Percentiles rank a stretch among this genome's conserved stretches.
Evolutionary conservation across 768 basidiomycete species (phyloP).

Genomic region (Leccinum rimulosum): DNA sequence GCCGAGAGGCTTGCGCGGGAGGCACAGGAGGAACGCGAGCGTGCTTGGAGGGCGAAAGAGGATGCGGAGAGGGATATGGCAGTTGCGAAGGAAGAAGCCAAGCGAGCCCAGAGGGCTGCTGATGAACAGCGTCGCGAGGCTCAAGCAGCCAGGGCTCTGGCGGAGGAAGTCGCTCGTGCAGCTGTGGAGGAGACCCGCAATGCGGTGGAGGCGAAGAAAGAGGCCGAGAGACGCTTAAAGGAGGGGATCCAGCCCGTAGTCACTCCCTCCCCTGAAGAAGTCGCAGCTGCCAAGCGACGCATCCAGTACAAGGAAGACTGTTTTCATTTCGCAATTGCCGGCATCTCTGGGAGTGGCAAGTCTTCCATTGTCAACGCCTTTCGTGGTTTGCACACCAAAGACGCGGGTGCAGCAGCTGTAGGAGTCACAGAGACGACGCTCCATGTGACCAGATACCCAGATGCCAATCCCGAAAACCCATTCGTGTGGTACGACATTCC

Average conservation of each 20-base stretch:
- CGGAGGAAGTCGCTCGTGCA: not conserved
- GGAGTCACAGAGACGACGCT: conserved; percentile 32
- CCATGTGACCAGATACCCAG: conserved; percentile 23
- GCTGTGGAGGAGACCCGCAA: not conserved
- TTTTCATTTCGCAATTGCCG: conserved; percentile 35
- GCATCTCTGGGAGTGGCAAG: conserved; percentile 34
- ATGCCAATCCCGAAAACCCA: conserved; percentile 16
- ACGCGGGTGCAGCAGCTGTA: conserved; percentile 26
- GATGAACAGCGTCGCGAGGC: not conserved
- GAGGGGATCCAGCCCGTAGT: conserved; percentile 28
- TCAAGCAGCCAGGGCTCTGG: not conserved
- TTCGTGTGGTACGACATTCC: conserved; percentile 38
- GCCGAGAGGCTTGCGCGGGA: conserved; percentile 1
- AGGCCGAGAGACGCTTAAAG: conserved; percentile 19
- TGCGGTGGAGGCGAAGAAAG: conserved; percentile 8
- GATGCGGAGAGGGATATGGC: conserved; percentile 6
- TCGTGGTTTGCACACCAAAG: conserved; percentile 26
- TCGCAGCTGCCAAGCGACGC: conserved; percentile 12
- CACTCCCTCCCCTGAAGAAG: conserved; percentile 21
- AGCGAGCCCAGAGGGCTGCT: not conserved
- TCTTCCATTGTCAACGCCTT: conserved; percentile 37
- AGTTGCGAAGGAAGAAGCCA: conserved; percentile 4
- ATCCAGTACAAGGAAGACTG: conserved; percentile 25
- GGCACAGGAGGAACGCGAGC: conserved; percentile 8
- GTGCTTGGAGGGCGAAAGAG: not conserved